Evolutionary conservation across 2,329 filamentous ascomycete genomes (phyloP).

Genomic region (Xylariaceae sp.): DNA sequence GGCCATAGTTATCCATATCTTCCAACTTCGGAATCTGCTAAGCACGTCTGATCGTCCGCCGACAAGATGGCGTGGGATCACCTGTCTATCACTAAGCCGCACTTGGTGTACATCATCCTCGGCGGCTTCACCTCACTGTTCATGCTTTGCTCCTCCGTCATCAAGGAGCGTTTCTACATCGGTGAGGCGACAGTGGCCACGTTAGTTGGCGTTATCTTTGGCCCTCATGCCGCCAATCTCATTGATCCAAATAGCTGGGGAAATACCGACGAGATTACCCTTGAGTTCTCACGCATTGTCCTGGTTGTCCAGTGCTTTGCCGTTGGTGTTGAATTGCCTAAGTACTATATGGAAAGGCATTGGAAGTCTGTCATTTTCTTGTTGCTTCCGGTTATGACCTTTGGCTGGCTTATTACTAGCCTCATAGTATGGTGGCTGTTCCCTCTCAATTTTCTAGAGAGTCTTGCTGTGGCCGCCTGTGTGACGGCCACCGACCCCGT

Average conservation of each 20-base stretch:
- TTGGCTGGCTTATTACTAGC: conserved; percentile 91
- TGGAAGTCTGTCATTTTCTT: conserved; percentile 92
- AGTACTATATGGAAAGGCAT: conserved; percentile 96
- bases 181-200: conserved; percentile 96
- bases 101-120: conserved; percentile 97
- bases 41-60: conserved; percentile 9
- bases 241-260: conserved; percentile 81
- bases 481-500: conserved; percentile 98
- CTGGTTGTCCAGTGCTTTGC: conserved; percentile 93
- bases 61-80: conserved; percentile 76
- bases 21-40: conserved; percentile 1
- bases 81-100: conserved; percentile 86
- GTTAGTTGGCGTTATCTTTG: conserved; percentile 86
- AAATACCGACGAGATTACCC: conserved; percentile 82
- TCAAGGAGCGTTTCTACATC: conserved; percentile 98
- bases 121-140: conserved; percentile 97
- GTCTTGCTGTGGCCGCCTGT: conserved; percentile 85
- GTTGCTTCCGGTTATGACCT: conserved; percentile 95
- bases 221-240: conserved; percentile 80
- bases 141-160: conserved; percentile 97
- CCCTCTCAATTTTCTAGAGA: conserved; percentile 85
- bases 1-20: too few species aligned
- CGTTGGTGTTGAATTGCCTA: conserved; percentile 87
- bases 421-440: conserved; percentile 95
- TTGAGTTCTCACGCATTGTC: conserved; percentile 89